Base-by-base conservation (phyloP, 192 early-diverging fungal genomes). In the Linnemannia schmuckeri region DNA sequence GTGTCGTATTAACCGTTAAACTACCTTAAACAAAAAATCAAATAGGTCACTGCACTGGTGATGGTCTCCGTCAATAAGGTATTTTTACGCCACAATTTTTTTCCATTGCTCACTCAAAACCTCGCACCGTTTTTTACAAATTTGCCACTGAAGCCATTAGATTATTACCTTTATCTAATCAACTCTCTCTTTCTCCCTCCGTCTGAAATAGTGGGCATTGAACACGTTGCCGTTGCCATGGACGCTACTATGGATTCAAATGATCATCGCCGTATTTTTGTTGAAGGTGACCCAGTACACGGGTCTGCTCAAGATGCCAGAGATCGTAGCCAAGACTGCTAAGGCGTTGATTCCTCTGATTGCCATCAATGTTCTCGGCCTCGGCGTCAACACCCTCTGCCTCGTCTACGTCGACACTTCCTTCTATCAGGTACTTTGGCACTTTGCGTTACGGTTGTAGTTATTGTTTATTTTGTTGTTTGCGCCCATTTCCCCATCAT, bases 311-410 rank as follows among this genome's bases (percentile, higher is more conserved):
- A 82, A 85, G 71, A 82, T 90, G 66, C 92, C 91, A 7, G 27
- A 38, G 24, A 13, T 93, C 30, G 72, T 85, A 7, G 70, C 71
- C n/a, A 74, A 84, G 37, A 82, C 78, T 30, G 82, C 84, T 70
- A 77, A 70, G 40, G 73, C 70, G 18, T 69, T 93, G 72, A 27
- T 86, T 27, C 89, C 90, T 4, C 41, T 94, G 47, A 89, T 91
- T n/a, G 30, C 81, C n/a, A 88, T 93, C 33, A 94, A 94, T 75
- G 90, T 93, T 6, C 66, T 93, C 1, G 93, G 93, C 20, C 83
- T 94, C 10, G 90, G 85, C 22, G 77, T 93, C 22, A 93, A 93
- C 83, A 93, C 93, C 7, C 68, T 91, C 30, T 93, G 93, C 75
- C 75, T 93, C 30, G 89, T 92, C 42, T 88, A 91, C 78, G 92